phyloP scores from a whole-genome alignment of 2,329 filamentous ascomycete genomes.

The Daldinia sp. region DNA sequence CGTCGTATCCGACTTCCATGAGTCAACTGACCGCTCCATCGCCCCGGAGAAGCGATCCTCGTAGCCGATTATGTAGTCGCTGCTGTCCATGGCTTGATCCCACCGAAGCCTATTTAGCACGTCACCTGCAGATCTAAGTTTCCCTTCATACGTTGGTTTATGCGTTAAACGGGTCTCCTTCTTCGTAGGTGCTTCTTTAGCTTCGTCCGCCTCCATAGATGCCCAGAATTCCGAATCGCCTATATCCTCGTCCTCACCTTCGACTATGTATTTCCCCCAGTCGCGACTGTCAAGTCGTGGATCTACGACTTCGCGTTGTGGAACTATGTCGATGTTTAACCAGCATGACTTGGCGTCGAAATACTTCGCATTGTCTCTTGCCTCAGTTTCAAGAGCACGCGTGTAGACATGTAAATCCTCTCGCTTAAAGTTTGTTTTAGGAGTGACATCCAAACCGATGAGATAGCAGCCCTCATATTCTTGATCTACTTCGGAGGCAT shows the following conservation, averaged over 20 bases:
- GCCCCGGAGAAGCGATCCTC: conserved; percentile 66
- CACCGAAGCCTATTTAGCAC: conserved; percentile 68
- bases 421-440: conserved; percentile 44
- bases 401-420: conserved; percentile 50
- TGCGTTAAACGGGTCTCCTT: conserved; percentile 32
- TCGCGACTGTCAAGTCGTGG: conserved; percentile 57
- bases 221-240: conserved; percentile 52
- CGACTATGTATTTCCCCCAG: conserved; percentile 57
- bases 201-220: conserved; percentile 43
- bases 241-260: conserved; percentile 49
- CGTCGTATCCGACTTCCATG: conserved; percentile 69
- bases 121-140: conserved; percentile 65
- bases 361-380: conserved; percentile 56
- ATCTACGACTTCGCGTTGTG: conserved; percentile 50
- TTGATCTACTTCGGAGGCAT: conserved; percentile 39
- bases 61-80: conserved; percentile 66
- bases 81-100: conserved; percentile 62
- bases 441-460: conserved; percentile 62
- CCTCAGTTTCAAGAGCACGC: conserved; percentile 57
- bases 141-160: conserved; percentile 51
- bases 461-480: conserved; percentile 70
- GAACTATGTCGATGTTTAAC: conserved; percentile 55
- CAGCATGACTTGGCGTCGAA: conserved; percentile 60
- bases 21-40: conserved; percentile 61
- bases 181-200: conserved; percentile 37